Evolutionary conservation across 345 rosid species (phyloP), one percentile per base, ranked within the genome.

Genomic region (Ailanthus altissimus): DNA sequence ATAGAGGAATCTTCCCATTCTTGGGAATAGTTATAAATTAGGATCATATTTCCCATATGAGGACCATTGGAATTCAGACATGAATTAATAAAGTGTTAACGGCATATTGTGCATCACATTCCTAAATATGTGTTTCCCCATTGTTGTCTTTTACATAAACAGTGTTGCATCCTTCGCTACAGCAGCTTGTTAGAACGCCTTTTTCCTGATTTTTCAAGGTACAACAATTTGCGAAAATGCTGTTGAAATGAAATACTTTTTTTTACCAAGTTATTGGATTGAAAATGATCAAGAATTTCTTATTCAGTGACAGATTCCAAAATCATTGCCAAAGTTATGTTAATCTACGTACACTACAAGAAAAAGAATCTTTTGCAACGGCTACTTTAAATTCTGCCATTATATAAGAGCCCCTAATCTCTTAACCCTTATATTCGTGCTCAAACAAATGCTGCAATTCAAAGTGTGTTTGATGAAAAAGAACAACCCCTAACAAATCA

Each of bases 161-260:
- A 38, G 12, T 64, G 1, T 40, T 2, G 43, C 1, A 14, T 68
- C 14, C 99, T 57, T 71, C 85, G 51, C 94, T 96, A 68, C 94
- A 90, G 72, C 92, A 92, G 42, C 94, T 96, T 45, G 95, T 93
- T 36, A 87, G 78, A 77, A 91, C 97, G 14, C 90, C 98, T 0
- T 96, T 96, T 84, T 92, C 83, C 62, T 85, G 98, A 36, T 96
- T 93, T 73, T 96, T 93, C 83, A 92, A 96, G 98, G 99, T 96
- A 20, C 32, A 32, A 46, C 23, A 7, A 13, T 67, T 60, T 18
- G 5, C 16, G 32, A 38, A 61, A 43, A 59, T 45, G 56, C 36
- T 14, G 13, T n/a, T 8, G 71, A 47, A n/a, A n/a, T n/a, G n/a
- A 25, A 13, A 43, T 32, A 62, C 32, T 72, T 5, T 18, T 21